Percentiles rank a stretch among this genome's conserved stretches.
Conservation (phyloP, 2,329 filamentous ascomycete species). For the Colletotrichum lindemuthianum region DNA sequence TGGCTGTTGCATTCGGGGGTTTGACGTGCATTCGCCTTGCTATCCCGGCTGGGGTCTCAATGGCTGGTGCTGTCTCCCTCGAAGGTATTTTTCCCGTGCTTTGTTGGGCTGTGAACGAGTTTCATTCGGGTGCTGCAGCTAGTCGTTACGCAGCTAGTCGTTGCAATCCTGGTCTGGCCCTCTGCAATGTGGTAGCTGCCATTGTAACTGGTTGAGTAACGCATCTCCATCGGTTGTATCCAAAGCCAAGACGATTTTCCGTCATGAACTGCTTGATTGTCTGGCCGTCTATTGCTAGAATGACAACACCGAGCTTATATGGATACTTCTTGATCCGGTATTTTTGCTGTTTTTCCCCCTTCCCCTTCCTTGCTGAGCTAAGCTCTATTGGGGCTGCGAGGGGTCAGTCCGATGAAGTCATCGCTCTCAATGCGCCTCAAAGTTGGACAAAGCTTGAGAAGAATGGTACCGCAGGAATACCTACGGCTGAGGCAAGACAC, state of each 20-base stretch:
- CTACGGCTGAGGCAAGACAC: too few relatives aligned
- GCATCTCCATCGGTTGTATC: neutral
- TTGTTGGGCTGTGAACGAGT: slow-evolving; percentile 13
- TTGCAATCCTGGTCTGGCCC: slow-evolving; percentile 8
- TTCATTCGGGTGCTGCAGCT: slow-evolving; percentile 21
- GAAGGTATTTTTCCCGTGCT: slow-evolving; percentile 18
- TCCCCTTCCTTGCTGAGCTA: slow-evolving; percentile 1
- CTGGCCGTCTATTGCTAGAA: neutral
- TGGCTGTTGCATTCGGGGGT: slow-evolving; percentile 11
- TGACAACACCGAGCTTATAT: slow-evolving; percentile 7
- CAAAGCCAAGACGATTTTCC: neutral
- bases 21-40: slow-evolving; percentile 32
- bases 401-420: slow-evolving; percentile 27
- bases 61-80: slow-evolving; percentile 14
- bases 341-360: neutral
- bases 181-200: neutral
- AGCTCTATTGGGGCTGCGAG: slow-evolving; percentile 7
- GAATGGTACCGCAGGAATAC: too few relatives aligned
- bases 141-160: slow-evolving; percentile 4
- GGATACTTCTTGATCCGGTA: neutral
- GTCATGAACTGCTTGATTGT: slow-evolving; percentile 1
- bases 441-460: neutral
- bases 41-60: slow-evolving; percentile 15
- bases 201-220: neutral
- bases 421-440: slow-evolving; percentile 11